Conservation (phyloP, 1,284 basidiomycete species). For the Ganoderma lucidum region DNA sequence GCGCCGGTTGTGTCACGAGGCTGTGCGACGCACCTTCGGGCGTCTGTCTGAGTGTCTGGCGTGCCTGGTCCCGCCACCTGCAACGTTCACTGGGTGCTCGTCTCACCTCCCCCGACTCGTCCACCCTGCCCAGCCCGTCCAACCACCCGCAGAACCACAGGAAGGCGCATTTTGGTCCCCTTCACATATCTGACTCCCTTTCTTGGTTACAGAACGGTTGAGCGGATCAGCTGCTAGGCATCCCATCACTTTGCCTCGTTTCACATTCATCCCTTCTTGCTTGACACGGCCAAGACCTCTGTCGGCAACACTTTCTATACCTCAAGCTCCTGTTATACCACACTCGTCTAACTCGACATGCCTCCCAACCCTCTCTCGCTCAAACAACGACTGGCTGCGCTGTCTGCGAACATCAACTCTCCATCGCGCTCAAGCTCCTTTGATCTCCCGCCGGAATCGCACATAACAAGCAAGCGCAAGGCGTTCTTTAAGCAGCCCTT, state of each 20-base stretch:
- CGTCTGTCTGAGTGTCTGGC: constrained; percentile 3
- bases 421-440: constrained; percentile 27
- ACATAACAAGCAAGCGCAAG: constrained; percentile 32
- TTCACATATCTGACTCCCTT: neutral
- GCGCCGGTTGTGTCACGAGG: neutral
- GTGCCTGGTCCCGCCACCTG: constrained; percentile 14
- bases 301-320: neutral
- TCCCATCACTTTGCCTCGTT: constrained; percentile 9
- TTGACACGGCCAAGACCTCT: constrained; percentile 1
- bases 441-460: constrained; percentile 34
- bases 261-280: neutral
- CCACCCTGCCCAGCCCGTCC: neutral
- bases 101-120: neutral
- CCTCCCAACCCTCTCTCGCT: constrained; percentile 36
- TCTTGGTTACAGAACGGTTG: neutral
- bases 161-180: neutral
- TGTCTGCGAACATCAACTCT: constrained; percentile 33
- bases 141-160: neutral
- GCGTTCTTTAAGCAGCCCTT: constrained; percentile 37
- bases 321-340: neutral
- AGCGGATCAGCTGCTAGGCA: constrained; percentile 5
- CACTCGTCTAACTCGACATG: constrained; percentile 26
- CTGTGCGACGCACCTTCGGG: neutral
- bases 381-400: constrained; percentile 42
- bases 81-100: constrained; percentile 9